A percentile compares a stretch with the other conserved stretches of the same genome.
phyloP scores from a whole-genome alignment of 768 basidiomycete species.

The Boletellus sp. region DNA sequence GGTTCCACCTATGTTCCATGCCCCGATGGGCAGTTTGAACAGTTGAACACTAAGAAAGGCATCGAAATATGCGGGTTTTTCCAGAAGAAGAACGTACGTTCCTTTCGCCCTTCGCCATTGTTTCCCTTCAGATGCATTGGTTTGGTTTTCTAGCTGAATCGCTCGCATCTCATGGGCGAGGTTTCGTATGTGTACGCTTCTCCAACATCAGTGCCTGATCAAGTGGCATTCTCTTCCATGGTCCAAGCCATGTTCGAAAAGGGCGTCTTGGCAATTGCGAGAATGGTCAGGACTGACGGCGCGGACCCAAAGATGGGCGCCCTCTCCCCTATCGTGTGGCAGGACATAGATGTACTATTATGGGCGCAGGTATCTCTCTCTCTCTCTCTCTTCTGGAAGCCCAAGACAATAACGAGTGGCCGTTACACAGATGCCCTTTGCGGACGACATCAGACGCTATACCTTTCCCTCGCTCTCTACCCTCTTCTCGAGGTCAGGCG shows the following conservation, averaged over 20 bases:
- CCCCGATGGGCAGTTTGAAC: conserved; percentile 80
- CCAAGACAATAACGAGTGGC: neutral
- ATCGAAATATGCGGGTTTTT: conserved; percentile 90
- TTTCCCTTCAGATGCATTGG: neutral
- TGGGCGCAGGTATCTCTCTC: conserved; percentile 71
- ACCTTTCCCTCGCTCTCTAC: conserved; percentile 78
- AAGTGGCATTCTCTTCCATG: conserved; percentile 84
- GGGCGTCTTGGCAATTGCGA: conserved; percentile 69
- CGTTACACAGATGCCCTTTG: conserved; percentile 80
- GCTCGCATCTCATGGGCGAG: conserved; percentile 81
- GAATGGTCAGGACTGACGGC: conserved; percentile 74
- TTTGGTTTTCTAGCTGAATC: conserved; percentile 57
- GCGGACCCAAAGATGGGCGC: conserved; percentile 85
- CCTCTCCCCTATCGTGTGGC: conserved; percentile 57
- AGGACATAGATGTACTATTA: conserved; percentile 72
- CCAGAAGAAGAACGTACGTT: conserved; percentile 54
- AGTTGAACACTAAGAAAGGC: conserved; percentile 71
- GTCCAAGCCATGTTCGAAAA: conserved; percentile 74
- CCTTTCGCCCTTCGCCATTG: neutral
- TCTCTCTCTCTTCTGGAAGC: neutral
- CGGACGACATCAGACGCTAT: conserved; percentile 88
- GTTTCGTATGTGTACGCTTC: conserved; percentile 84
- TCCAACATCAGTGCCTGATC: conserved; percentile 57
- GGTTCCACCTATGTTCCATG: conserved; percentile 85
- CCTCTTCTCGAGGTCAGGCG: conserved; percentile 73